A percentile compares a stretch with the other conserved stretches of the same genome.
Evolutionary conservation across 106 monocot genomes (phyloP).

Genomic region (Acorus calamus): DNA sequence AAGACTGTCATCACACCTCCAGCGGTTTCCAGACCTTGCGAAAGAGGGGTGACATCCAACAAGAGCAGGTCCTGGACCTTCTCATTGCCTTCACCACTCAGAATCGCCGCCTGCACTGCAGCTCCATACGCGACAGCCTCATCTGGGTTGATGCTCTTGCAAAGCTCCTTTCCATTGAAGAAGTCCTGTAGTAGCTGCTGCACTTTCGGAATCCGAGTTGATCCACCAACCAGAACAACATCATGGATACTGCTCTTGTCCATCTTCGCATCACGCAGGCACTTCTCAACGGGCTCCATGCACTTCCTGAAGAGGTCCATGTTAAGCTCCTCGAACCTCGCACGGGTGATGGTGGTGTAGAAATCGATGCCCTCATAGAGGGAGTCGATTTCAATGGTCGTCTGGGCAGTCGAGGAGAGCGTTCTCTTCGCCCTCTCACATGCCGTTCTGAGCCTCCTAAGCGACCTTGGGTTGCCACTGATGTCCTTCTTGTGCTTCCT

Average conservation of each 20-base stretch:
- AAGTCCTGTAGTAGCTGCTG: conserved; percentile 69
- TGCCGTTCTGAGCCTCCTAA: conserved; percentile 43
- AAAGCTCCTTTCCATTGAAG: conserved; percentile 76
- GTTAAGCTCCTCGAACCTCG: conserved; percentile 59
- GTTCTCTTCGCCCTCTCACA: conserved; percentile 71
- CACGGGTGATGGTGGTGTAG: conserved; percentile 44
- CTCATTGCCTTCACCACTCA: conserved; percentile 59
- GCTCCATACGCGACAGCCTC: conserved; percentile 66
- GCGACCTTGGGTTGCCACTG: conserved; percentile 53
- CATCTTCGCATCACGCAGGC: conserved; percentile 68
- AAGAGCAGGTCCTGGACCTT: conserved; percentile 62
- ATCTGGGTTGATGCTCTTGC: conserved; percentile 69
- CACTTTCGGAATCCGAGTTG: conserved; percentile 65
- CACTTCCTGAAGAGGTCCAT: conserved; percentile 78
- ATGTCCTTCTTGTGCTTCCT: conserved; percentile 87
- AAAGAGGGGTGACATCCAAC: conserved; percentile 55
- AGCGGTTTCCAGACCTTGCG: conserved; percentile 35
- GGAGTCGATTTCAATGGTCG: conserved; percentile 58
- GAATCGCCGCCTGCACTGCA: conserved; percentile 53
- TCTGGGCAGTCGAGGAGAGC: conserved; percentile 71
- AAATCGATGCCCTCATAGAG: conserved; percentile 57
- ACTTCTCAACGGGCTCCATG: conserved; percentile 79
- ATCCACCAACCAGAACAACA: conserved; percentile 62
- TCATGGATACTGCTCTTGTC: conserved; percentile 59
- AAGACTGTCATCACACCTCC: conserved; percentile 53